phyloP scores from a whole-genome alignment of 176 grass and related monocot genomes.

The Oryza brachyantha region DNA sequence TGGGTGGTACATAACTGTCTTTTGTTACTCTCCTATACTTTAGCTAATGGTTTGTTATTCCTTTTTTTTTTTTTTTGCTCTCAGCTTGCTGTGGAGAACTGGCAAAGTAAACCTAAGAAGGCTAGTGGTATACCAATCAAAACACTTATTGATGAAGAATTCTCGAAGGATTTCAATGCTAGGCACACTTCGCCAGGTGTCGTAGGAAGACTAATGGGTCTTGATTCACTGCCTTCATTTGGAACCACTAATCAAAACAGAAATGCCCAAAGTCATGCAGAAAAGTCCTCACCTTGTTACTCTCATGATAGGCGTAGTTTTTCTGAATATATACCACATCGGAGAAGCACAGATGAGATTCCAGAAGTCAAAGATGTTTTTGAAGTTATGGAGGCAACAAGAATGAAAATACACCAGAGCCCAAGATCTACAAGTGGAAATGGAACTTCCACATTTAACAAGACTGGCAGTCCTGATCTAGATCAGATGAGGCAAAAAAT shows the following conservation, averaged over 20 bases:
- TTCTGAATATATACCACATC: slow-evolving; percentile 35
- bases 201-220: slow-evolving; percentile 90
- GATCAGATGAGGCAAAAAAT: slow-evolving; percentile 82
- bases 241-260: slow-evolving; percentile 33
- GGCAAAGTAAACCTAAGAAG: slow-evolving; percentile 49
- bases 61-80: not conserved
- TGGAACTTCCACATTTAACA: slow-evolving; percentile 36
- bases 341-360: slow-evolving; percentile 53
- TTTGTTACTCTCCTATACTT: not conserved
- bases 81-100: slow-evolving; percentile 52
- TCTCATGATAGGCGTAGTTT: slow-evolving; percentile 50
- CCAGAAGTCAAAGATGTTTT: slow-evolving; percentile 89
- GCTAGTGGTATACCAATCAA: slow-evolving; percentile 56
- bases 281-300: slow-evolving; percentile 30
- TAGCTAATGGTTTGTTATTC: slow-evolving; percentile 22
- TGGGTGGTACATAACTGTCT: not conserved
- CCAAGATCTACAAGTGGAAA: slow-evolving; percentile 36
- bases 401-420: slow-evolving; percentile 53
- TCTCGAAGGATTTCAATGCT: slow-evolving; percentile 65
- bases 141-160: slow-evolving; percentile 84
- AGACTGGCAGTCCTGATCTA: slow-evolving; percentile 38
- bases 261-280: slow-evolving; percentile 26
- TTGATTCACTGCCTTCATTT: slow-evolving; percentile 71
- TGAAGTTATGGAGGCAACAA: slow-evolving; percentile 72
- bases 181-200: slow-evolving; percentile 74